Base-by-base conservation (phyloP, 352 stramenopile genomes). In the Globisporangium solare region DNA sequence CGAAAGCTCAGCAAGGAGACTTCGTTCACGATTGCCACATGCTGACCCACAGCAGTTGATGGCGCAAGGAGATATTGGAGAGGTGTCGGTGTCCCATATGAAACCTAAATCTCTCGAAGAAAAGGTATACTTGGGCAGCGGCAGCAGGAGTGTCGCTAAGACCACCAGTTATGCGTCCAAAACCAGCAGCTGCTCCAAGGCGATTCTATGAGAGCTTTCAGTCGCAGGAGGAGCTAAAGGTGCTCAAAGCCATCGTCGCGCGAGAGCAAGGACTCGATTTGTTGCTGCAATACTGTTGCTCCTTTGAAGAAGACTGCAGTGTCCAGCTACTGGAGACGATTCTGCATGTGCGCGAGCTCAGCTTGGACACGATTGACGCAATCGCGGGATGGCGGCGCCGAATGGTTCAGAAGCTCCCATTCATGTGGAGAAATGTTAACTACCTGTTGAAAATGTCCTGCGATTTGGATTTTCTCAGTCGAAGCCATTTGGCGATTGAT, bases 401-500 rank as follows among this genome's bases (percentile, higher is more conserved):
- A 42, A 85, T 89, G 76, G 73, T 88, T 13, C 67, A 79, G 54
- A 69, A 63, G 10, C 53, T 70, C 35, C 78, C 80, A 18, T 92
- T 92, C 54, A 42, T 61, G 24, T 91, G 80, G 80, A 66, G 73
- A 15, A 64, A 76, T 31, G 31, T 71, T 14, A 92, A 92, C 48
- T 92, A 92, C 49, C 49, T 83, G 8, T 55, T 89, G 31, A 79
- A 82, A 43, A 88, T 92, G 76, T 67, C 67, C 7, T 72, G 67
- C 45, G 83, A 92, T 47, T 35, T 83, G 1, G 83, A 92, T 43
- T 91, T 92, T 43, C 55, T 91, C n/a, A 85, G 68, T 54, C 83
- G 85, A 51, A 92, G 79, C 47, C 75, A 80, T 20, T 42, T 82
- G 1, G 70, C 71, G 15, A 74, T 67, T 4, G 57, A 58, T 1